Evolutionary conservation across 2,329 filamentous ascomycete genomes (phyloP), one percentile per base, ranked within the genome.

Genomic region (Ophiocordyceps camponoti-floridani): DNA sequence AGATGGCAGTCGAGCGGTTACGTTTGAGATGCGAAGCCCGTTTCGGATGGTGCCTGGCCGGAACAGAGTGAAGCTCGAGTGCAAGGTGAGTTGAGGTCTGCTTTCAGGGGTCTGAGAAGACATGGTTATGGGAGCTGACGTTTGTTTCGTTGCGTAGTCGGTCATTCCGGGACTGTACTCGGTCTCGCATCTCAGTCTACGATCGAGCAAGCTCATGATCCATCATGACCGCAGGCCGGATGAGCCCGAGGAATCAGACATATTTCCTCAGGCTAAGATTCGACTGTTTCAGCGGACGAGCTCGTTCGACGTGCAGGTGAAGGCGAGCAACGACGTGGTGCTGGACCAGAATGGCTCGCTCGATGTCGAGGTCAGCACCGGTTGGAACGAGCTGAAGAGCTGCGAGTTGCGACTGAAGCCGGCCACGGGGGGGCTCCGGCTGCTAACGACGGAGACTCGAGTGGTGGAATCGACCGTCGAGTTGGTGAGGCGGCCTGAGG

Each of bases 291-390:
- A 87, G 30, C 74, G 77, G 14, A 61, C 72, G 1, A 69, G 77
- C 41, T 74, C 82, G 0, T 73, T 95, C 4, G 75, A 85, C 47
- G 74, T 83, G 2, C 72, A 71, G 43, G 64, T 93, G 8, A 69
- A 66, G 40, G 69, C 83, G 0, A 77, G 83, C 0, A 81, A 74
- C 48, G 67, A 79, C 41, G 80, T 93, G 23, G 79, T 89, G 49
- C 74, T 98, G 5, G 84, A 93, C 56, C 79, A 79, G 51, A 79
- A 80, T 53, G 84, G 84, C 46, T 79, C 76, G 1, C 67, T 96
- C 0, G 84, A 94, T 47, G 65, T 98, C 18, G 70, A 78, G 43
- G 62, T 94, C 12, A 66, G 66, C 11, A 78, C 79, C 11, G 88
- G 87, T 1, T 82, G 81, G 72, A 94, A 94, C 55, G 62, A 77